Evolutionary conservation across 1,139 yeast species (phyloP), one percentile per base, ranked within the genome.

Genomic region (Magnusiomyces clavatus): DNA sequence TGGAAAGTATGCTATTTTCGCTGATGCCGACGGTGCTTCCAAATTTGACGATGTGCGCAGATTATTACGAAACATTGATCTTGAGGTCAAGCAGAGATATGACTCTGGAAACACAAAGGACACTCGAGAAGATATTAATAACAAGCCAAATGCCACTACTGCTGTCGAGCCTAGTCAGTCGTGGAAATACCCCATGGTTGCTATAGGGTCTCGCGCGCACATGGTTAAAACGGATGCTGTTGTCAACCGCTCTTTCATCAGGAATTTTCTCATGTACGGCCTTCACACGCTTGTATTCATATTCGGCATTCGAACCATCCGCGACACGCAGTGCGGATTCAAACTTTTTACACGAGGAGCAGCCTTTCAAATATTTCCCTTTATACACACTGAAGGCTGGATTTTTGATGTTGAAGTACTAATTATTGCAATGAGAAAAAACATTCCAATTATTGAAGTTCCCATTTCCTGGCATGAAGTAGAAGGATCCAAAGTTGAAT

Each of bases 21-120:
- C 96, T 3, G 98, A 92, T 69, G 98, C 98, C 0, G 98, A 92
- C 66, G 98, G 98, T 35, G 98, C 98, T 3, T 85, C 96, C 24
- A 77, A 76, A 62, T 92, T 94, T 64, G 66, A 78, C 20, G 97
- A 90, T 64, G 74, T 86, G 24, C 65, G 66, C 3, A 78, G 77
- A 54, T 73, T 92, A 56, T 60, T 82, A 14, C 67, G 64, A 1
- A 69, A 71, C 34, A 73, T 86, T 5, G 58, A 68, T 51, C 56
- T 55, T 34, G 51, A 64, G n/a, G 71, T 69, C 37, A 61, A 1
- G 61, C 4, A 8, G 8, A 60, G 54, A 14, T 64, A 64, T 11
- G 55, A 58, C 38, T 45, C 49, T 1, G 50, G 46, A 3, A 38
- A 45, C 19, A 46, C 20, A 2, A 24, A 24, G 4, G 31, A 24